Percentiles rank a stretch among this genome's conserved stretches.
phyloP scores from a whole-genome alignment of 306 rosid genomes.

The Begonia fuchsioides region DNA sequence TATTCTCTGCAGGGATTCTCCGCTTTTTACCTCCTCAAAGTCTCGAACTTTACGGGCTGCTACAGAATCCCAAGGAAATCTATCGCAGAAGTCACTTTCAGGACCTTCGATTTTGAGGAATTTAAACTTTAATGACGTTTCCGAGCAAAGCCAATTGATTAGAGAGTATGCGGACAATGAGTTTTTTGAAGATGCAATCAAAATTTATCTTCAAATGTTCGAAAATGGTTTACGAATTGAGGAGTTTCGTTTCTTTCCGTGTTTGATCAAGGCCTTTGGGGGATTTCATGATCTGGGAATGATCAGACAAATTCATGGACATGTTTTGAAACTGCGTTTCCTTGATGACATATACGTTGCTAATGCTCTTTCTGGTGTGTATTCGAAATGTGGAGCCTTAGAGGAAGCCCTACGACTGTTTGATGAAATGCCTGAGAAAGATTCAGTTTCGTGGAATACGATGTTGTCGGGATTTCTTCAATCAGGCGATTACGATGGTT shows the following conservation, averaged over 20 bases:
- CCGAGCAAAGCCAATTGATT: slow-evolving; percentile 4
- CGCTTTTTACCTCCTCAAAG: slow-evolving; percentile 26
- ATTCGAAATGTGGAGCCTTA: slow-evolving; percentile 15
- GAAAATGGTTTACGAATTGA: slow-evolving; percentile 16
- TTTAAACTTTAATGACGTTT: slow-evolving; percentile 10
- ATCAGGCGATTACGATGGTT: too few species aligned
- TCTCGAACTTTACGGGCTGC: slow-evolving; percentile 1
- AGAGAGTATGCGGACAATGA: too few species aligned
- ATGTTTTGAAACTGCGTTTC: slow-evolving; percentile 22
- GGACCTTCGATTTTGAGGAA: slow-evolving; percentile 8
- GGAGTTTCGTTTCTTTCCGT: slow-evolving; percentile 19
- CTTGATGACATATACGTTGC: slow-evolving; percentile 20
- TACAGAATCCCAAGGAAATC: slow-evolving; percentile 4
- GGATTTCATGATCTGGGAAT: slow-evolving; percentile 11
- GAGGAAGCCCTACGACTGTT: slow-evolving; percentile 14
- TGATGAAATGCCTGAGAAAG: slow-evolving; percentile 17
- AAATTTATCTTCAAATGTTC: slow-evolving; percentile 16
- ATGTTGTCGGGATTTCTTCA: slow-evolving; percentile 4
- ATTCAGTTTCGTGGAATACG: slow-evolving; percentile 22
- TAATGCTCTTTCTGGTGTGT: slow-evolving; percentile 24
- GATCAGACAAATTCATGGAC: slow-evolving; percentile 24
- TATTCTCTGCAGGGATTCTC: too few species aligned
- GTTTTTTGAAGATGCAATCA: slow-evolving; percentile 7
- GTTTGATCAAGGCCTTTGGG: slow-evolving; percentile 29
- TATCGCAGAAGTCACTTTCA: slow-evolving; percentile 6